These are phyloP conservation scores for Euptelea pleiosperma DNA, from an alignment of 164 flowering plant genomes.

Conservation along the genomic window DNA sequence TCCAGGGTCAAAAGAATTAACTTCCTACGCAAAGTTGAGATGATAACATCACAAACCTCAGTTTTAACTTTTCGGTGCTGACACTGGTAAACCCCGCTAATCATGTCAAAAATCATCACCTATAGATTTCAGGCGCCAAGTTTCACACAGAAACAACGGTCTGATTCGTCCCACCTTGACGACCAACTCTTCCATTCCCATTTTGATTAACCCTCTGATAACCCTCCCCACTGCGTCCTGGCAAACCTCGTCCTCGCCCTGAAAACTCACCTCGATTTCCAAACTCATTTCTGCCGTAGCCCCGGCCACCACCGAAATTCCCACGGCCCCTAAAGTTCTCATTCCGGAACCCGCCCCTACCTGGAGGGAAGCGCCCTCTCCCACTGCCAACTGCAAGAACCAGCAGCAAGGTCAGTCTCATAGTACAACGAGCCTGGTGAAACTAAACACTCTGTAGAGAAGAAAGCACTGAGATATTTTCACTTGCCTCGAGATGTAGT, in stretches of 20 bases:
- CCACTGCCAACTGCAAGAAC: constrained; percentile 49
- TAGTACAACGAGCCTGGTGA: too few relatives aligned
- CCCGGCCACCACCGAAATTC: constrained; percentile 45
- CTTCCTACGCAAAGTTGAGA: constrained; percentile 12
- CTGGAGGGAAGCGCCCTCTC: constrained; percentile 50
- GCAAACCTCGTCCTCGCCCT: constrained; percentile 42
- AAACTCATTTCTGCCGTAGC: constrained; percentile 59
- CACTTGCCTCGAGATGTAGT: constrained; percentile 47
- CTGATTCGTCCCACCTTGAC: constrained; percentile 29
- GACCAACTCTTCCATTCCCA: constrained; percentile 52
- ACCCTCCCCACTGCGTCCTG: constrained; percentile 43
- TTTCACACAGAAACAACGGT: constrained; percentile 21
- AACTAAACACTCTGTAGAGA: too few relatives aligned
- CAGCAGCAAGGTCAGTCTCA: constrained; percentile 10
- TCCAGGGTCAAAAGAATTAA: constrained; percentile 9
- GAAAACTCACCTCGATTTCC: constrained; percentile 56
- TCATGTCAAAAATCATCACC: constrained; percentile 2
- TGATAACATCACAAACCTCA: constrained; percentile 14
- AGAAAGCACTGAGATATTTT: too few relatives aligned
- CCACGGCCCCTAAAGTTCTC: constrained; percentile 66
- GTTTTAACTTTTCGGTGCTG: constrained; percentile 5
- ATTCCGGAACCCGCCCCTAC: constrained; percentile 54
- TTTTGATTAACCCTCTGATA: constrained; percentile 50
- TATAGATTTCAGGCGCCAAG: not conserved
- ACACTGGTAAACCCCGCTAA: constrained; percentile 2